These are phyloP conservation scores for Penicillium riverlandense DNA, from an alignment of 495 filamentous ascomycete species.

Conservation along the genomic window DNA sequence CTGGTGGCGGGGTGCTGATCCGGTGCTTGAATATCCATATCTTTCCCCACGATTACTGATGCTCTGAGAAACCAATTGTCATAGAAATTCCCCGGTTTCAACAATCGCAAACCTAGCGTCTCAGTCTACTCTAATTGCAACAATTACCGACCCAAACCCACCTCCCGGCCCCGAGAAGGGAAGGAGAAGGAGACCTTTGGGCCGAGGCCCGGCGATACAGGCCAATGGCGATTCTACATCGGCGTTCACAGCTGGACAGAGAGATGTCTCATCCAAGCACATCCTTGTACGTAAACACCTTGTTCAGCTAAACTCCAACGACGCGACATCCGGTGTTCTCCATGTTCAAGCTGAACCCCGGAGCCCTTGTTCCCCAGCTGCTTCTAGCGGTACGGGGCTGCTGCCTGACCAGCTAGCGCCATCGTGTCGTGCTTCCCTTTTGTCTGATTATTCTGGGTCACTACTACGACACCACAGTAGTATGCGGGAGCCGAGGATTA, in stretches of 20 bases:
- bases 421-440: conserved; percentile 6
- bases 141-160: no score
- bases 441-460: background rate
- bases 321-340: no score
- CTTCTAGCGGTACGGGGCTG: background rate
- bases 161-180: conserved; percentile 3
- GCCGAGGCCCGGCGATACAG: conserved; percentile 14
- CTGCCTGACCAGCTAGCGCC: conserved; percentile 1
- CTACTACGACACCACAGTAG: no score
- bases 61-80: background rate
- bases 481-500: no score
- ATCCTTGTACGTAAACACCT: no score
- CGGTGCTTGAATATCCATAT: conserved; percentile 10
- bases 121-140: no score
- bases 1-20: conserved; percentile 3
- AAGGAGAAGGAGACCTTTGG: conserved; percentile 12
- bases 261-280: background rate
- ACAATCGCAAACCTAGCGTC: background rate
- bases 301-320: no score
- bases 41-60: background rate
- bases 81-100: background rate
- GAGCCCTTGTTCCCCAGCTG: background rate
- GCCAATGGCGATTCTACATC: conserved; percentile 8
- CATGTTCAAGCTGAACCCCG: conserved; percentile 2
- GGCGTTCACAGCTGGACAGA: background rate